phyloP scores from a whole-genome alignment of 163 green algal genomes.

The Chlamydomonas reinhardtii region DNA sequence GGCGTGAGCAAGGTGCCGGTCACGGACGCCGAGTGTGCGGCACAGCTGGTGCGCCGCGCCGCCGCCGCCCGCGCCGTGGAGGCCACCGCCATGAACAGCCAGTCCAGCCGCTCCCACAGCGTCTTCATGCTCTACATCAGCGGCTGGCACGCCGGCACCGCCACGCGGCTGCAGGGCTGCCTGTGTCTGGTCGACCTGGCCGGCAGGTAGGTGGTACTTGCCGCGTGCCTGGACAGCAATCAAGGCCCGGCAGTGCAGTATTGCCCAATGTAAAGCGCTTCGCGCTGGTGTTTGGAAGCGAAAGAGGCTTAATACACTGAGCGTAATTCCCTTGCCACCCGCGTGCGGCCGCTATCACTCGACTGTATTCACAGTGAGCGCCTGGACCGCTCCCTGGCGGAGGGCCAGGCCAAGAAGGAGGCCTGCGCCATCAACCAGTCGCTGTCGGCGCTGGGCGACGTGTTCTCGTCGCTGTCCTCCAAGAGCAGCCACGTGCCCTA shows the following conservation, averaged over 20 bases:
- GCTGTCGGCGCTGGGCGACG: constrained; percentile 86
- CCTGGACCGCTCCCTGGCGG: constrained; percentile 68
- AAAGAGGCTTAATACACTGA: too few species aligned
- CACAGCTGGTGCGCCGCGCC: constrained; percentile 73
- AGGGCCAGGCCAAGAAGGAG: constrained; percentile 88
- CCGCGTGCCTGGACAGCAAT: too few species aligned
- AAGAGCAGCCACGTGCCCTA: constrained; percentile 86
- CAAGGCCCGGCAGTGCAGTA: too few species aligned
- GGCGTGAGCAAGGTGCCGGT: constrained; percentile 70
- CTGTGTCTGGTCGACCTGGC: constrained; percentile 77
- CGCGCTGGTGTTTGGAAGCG: too few species aligned
- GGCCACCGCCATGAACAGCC: constrained; percentile 86
- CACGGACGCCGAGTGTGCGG: constrained; percentile 66
- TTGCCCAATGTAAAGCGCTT: too few species aligned
- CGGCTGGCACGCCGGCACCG: constrained; percentile 76
- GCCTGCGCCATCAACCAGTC: constrained; percentile 94
- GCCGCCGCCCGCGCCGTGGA: constrained; percentile 74
- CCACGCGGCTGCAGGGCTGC: constrained; percentile 78
- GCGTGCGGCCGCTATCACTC: too few species aligned
- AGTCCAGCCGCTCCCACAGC: constrained; percentile 81
- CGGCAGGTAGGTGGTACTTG: constrained; percentile 53
- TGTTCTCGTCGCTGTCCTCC: constrained; percentile 85
- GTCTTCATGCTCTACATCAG: constrained; percentile 95
- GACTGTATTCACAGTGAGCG: constrained; percentile 63
- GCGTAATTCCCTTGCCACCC: too few species aligned